These are phyloP conservation scores for Amphirosellinia nigrospora DNA, from an alignment of 495 filamentous ascomycete genomes.

Conservation along the genomic window DNA sequence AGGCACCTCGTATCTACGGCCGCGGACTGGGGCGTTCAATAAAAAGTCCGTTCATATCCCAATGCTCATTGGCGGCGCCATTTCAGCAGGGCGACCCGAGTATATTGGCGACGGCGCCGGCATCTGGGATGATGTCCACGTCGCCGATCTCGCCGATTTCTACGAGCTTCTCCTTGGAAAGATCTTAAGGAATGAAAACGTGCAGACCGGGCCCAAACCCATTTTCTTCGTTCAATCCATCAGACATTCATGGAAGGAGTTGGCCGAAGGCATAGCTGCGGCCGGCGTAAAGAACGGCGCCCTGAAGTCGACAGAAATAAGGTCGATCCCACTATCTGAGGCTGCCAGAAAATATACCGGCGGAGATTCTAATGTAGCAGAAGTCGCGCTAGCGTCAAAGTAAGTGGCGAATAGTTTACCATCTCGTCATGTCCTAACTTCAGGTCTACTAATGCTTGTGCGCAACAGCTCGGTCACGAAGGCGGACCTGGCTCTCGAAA, in stretches of 20 bases:
- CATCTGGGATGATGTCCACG: constrained; percentile 48
- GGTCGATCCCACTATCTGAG: background rate
- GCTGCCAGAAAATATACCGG: background rate
- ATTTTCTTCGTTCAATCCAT: constrained; percentile 48
- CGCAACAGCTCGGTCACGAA: constrained; percentile 17
- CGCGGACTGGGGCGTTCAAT: constrained; percentile 23
- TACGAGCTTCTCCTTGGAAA: constrained; percentile 32
- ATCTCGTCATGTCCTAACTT: background rate
- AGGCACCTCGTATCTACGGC: constrained; percentile 51
- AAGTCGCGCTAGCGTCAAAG: background rate
- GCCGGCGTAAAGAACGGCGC: constrained; percentile 23
- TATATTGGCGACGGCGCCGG: constrained; percentile 42
- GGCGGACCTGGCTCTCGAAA: constrained; percentile 17
- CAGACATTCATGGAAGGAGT: constrained; percentile 40
- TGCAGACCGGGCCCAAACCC: constrained; percentile 41
- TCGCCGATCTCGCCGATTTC: constrained; percentile 44
- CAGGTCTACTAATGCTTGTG: background rate
- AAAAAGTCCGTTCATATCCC: constrained; percentile 45
- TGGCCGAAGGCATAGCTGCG: constrained; percentile 40
- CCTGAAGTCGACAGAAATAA: background rate
- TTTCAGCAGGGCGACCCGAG: constrained; percentile 31
- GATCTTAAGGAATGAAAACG: constrained; percentile 12
- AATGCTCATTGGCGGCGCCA: constrained; percentile 29
- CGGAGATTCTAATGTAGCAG: background rate
- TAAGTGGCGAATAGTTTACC: background rate